Evolutionary conservation across 192 early-diverging fungal species (phyloP).

Genomic region (Phlyctochytrium bullatum): DNA sequence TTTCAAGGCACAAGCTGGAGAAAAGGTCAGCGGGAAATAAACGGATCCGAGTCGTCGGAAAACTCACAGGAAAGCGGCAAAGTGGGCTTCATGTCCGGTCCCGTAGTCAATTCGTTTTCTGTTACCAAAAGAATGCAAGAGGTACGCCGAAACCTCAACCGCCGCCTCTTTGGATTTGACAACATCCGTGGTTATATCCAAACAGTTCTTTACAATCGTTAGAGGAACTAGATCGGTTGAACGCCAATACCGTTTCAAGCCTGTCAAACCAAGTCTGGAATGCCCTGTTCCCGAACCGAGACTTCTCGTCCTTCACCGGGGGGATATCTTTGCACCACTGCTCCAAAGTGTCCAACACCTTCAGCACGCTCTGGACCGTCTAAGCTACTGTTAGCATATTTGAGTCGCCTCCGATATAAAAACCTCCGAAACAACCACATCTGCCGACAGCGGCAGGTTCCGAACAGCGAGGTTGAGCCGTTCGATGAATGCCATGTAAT

Average conservation of each 20-base stretch:
- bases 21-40: slow-evolving; percentile 11
- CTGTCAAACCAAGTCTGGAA: slow-evolving; percentile 87
- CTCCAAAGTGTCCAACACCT: slow-evolving; percentile 64
- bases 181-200: slow-evolving; percentile 16
- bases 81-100: slow-evolving; percentile 93
- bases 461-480: slow-evolving; percentile 72
- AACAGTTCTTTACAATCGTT: slow-evolving; percentile 21
- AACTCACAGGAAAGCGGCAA: slow-evolving; percentile 77
- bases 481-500: slow-evolving; percentile 69
- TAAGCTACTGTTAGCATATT: slow-evolving; percentile 1
- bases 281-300: slow-evolving; percentile 93
- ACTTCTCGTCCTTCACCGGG: slow-evolving; percentile 71
- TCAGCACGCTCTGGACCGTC: slow-evolving; percentile 46
- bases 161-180: slow-evolving; percentile 29
- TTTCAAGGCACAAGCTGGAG: slow-evolving; percentile 71
- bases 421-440: slow-evolving; percentile 19
- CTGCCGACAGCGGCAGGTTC: slow-evolving; percentile 41
- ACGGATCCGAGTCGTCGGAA: neutral
- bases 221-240: no score
- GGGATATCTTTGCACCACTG: slow-evolving; percentile 61
- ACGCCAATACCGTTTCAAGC: slow-evolving; percentile 63
- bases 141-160: slow-evolving; percentile 73
- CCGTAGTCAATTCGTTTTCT: slow-evolving; percentile 95
- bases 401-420: neutral
- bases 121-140: slow-evolving; percentile 84